These are phyloP conservation scores for Phaeosphaeriaceae sp. DNA, from an alignment of 2,329 filamentous ascomycete species.

Conservation along the genomic window DNA sequence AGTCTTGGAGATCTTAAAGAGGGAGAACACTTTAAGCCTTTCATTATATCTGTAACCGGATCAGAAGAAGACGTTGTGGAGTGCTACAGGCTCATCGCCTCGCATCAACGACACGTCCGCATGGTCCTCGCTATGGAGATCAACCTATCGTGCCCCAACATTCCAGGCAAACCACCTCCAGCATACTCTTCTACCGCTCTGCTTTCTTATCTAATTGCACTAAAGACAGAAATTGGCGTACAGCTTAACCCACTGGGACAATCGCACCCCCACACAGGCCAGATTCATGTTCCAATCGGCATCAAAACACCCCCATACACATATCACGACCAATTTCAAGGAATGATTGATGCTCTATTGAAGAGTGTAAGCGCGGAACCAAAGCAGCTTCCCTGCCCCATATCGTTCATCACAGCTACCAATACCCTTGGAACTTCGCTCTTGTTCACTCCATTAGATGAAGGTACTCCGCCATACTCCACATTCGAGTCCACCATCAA, in stretches of 20 bases:
- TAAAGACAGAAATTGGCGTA: constrained; percentile 47
- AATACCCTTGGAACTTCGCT: constrained; percentile 77
- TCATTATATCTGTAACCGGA: constrained; percentile 76
- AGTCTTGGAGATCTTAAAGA: constrained; percentile 8
- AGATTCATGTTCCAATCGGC: constrained; percentile 58
- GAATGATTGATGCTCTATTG: constrained; percentile 61
- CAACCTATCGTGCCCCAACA: constrained; percentile 82
- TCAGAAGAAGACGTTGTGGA: constrained; percentile 61
- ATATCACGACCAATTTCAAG: constrained; percentile 68
- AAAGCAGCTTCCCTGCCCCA: constrained; percentile 38
- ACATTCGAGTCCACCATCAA: constrained; percentile 50
- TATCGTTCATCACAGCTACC: constrained; percentile 75
- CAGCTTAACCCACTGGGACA: constrained; percentile 12
- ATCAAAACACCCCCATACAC: constrained; percentile 82
- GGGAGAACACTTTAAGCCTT: constrained; percentile 56
- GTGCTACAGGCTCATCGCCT: constrained; percentile 62
- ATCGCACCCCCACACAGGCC: constrained; percentile 26
- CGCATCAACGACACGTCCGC: constrained; percentile 33
- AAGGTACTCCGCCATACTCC: constrained; percentile 6
- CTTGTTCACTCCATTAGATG: constrained; percentile 53
- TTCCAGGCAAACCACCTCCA: constrained; percentile 70
- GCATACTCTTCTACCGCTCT: constrained; percentile 67
- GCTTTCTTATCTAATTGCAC: constrained; percentile 59
- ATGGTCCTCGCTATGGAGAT: constrained; percentile 73
- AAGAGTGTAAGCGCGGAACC: constrained; percentile 30